Conservation (phyloP, 345 rosid genomes). For the Raphanus sativus region DNA sequence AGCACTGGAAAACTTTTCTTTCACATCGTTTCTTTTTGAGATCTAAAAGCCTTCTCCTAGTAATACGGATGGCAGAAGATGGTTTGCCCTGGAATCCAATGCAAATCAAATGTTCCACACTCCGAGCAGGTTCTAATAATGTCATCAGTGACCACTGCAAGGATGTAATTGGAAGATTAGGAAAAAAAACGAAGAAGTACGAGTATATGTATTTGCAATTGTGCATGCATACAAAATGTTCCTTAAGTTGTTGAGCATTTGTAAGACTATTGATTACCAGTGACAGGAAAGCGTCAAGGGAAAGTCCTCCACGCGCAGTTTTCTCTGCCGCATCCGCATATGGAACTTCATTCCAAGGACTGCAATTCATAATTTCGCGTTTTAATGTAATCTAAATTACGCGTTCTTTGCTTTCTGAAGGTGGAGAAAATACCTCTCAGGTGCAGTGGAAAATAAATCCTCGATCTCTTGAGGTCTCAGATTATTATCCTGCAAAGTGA, state of each 20-base stretch:
- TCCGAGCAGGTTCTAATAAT: not conserved
- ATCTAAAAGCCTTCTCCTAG: not conserved
- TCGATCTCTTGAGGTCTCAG: not conserved
- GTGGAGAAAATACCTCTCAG: not conserved
- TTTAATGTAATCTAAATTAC: not conserved
- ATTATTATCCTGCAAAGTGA: not conserved
- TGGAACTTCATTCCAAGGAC: not conserved
- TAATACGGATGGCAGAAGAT: not conserved
- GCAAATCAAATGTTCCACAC: not conserved
- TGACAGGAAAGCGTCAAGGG: not conserved
- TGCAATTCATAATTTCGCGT: not conserved
- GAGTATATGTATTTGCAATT: not conserved
- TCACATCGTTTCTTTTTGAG: not conserved
- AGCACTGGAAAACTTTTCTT: not conserved
- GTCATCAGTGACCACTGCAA: not conserved
- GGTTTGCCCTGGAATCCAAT: not conserved
- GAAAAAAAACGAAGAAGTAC: not conserved
- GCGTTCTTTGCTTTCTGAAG: not conserved
- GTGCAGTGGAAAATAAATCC: not conserved
- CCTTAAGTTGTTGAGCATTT: not conserved
- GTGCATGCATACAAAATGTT: not conserved
- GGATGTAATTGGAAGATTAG: not conserved
- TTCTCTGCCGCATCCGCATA: not conserved
- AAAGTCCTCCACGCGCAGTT: not conserved
- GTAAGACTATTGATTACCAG: not conserved